Conservation (phyloP, 257 asterid genomes). For the Solanum habrochaites region DNA sequence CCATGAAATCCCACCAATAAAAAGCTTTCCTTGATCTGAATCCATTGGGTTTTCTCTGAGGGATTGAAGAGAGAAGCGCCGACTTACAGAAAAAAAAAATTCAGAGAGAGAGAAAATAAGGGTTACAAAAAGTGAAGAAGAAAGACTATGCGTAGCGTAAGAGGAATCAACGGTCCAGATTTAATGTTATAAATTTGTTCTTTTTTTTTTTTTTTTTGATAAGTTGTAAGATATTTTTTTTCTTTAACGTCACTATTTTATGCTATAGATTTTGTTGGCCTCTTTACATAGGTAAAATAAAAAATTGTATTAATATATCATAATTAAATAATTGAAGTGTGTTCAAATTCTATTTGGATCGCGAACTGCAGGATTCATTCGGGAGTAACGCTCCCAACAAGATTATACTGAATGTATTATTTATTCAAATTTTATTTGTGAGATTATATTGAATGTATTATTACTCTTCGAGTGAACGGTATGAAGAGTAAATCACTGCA, state of each 20-base stretch:
- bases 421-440: too few species aligned
- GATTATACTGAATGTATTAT: too few species aligned
- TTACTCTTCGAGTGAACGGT: too few species aligned
- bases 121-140: neutral
- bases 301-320: neutral
- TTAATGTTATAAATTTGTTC: constrained; percentile 4
- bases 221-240: neutral
- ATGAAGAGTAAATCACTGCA: neutral
- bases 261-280: neutral
- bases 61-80: neutral
- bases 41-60: constrained; percentile 25
- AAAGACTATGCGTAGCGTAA: neutral
- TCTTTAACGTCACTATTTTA: neutral
- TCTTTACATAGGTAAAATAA: neutral
- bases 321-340: too few species aligned
- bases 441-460: too few species aligned
- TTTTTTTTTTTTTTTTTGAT: neutral
- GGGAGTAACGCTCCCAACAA: neutral
- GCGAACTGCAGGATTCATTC: neutral
- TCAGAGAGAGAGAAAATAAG: neutral
- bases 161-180: constrained; percentile 28
- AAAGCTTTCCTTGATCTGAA: constrained; percentile 89
- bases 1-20: constrained; percentile 90
- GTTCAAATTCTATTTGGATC: rapidly evolving
- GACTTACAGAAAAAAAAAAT: neutral